These are phyloP conservation scores for Penicilliopsis zonata DNA, from an alignment of 495 filamentous ascomycete genomes.

Conservation along the genomic window DNA sequence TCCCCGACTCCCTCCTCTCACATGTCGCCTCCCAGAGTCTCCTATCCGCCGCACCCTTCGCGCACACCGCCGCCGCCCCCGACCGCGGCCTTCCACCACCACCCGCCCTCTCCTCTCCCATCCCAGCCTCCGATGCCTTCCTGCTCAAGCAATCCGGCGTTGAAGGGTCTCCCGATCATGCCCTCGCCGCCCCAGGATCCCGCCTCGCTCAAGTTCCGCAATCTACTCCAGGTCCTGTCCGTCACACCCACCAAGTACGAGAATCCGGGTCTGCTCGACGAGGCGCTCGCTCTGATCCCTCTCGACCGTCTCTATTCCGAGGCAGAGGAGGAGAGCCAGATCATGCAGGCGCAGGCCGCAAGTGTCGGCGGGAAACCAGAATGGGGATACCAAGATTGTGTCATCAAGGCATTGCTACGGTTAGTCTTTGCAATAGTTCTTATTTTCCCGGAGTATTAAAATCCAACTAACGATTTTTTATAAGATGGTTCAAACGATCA, in stretches of 20 bases:
- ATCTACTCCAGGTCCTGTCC: conserved; percentile 68
- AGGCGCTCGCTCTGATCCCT: conserved; percentile 75
- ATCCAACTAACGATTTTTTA: not conserved
- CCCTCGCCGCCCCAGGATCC: conserved; percentile 68
- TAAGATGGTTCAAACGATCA: conserved; percentile 85
- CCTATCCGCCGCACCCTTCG: conserved; percentile 25
- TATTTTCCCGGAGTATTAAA: not conserved
- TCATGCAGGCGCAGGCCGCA: conserved; percentile 74
- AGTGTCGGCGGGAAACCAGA: conserved; percentile 74
- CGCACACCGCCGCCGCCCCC: conserved; percentile 26
- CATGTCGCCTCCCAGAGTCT: conserved; percentile 19
- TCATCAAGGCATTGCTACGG: conserved; percentile 81
- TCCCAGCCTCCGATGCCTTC: conserved; percentile 40
- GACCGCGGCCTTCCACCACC: conserved; percentile 6
- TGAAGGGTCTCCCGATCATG: conserved; percentile 67
- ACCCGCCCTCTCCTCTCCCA: conserved; percentile 18
- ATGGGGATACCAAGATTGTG: conserved; percentile 98
- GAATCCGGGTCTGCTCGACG: conserved; percentile 91
- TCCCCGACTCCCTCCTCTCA: conserved; percentile 25
- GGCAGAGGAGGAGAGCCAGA: conserved; percentile 83
- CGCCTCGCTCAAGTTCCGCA: conserved; percentile 69
- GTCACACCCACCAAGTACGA: conserved; percentile 85
- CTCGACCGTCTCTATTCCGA: conserved; percentile 88
- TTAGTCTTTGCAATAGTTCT: conserved; percentile 9
- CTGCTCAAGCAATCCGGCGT: conserved; percentile 37